Evolutionary conservation across 495 filamentous ascomycete genomes (phyloP), one percentile per base, ranked within the genome.

Genomic region (Penicillium verhagenii): DNA sequence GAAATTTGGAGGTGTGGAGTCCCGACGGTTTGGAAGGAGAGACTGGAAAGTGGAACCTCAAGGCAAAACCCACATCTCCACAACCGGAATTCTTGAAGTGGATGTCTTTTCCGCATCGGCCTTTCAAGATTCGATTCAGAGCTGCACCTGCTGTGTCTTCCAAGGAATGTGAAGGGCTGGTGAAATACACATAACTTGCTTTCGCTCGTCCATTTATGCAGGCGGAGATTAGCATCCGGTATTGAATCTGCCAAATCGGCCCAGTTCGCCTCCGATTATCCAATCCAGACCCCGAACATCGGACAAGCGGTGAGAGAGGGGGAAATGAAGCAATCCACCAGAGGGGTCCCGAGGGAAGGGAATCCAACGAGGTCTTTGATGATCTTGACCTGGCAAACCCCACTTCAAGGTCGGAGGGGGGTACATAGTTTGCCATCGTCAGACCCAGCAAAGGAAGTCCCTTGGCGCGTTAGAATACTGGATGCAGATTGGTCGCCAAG

Each of bases 271-370:
- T 35, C 16, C 19, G 4, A 13, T 48, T 18, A 26, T 48, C 28
- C 13, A 37, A 35, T 21, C 14, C 33, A 35, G 23, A 21, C 26
- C 46, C 14, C n/a, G 19, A 14, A 2, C 8, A 16, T 38, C 35
- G 46, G 59, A 68, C 57, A 66, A 68, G 65, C 65, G 65, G 65
- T 68, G 59, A 60, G 42, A 29, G 45, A 28, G 42, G 50, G 19
- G 47, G 53, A 56, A 58, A 54, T 47, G 31, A 52, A 37, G 45
- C 29, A 55, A 58, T 39, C 61, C 59, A 63, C 53, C 43, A 50
- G 20, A 50, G 44, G 28, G 52, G 38, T 59, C 61, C 64, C 64
- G 61, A 67, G 48, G 53, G 54, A 56, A 52, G 49, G 64, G 64
- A 52, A 50, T 47, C 59, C 56, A 65, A 65, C 59, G 61, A 67